phyloP scores from a whole-genome alignment of 2,329 filamentous ascomycete species.

The Oidium heveae region DNA sequence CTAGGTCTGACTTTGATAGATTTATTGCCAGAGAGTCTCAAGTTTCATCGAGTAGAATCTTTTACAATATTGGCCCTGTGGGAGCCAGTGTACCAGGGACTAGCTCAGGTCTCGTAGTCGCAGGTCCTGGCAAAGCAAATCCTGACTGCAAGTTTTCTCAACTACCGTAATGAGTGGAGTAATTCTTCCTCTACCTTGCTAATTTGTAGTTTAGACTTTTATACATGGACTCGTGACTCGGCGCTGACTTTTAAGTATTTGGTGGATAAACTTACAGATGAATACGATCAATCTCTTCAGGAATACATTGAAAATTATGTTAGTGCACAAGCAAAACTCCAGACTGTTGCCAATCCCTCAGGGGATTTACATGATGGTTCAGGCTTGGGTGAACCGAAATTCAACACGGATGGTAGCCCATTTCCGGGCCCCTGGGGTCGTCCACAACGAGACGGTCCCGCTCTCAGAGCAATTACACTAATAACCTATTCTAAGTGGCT shows the following conservation, averaged over 20 bases:
- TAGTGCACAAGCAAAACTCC: constrained; percentile 32
- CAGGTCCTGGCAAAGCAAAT: constrained; percentile 25
- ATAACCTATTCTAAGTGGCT: constrained; percentile 51
- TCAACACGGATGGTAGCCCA: constrained; percentile 33
- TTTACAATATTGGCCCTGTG: constrained; percentile 32
- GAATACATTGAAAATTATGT: constrained; percentile 40
- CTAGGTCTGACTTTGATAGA: constrained; percentile 18
- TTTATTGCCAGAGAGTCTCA: constrained; percentile 27
- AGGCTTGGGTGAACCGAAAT: constrained; percentile 50
- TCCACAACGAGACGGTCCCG: constrained; percentile 57
- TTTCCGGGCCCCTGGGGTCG: constrained; percentile 49
- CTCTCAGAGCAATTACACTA: constrained; percentile 48
- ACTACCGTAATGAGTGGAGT: background rate
- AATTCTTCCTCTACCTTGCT: background rate
- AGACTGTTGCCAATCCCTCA: constrained; percentile 30
- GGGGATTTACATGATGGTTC: constrained; percentile 17
- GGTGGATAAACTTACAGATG: constrained; percentile 35
- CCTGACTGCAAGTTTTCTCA: constrained; percentile 24
- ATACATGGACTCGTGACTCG: constrained; percentile 55
- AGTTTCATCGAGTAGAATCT: constrained; percentile 24
- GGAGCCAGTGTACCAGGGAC: constrained; percentile 25
- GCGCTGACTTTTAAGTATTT: constrained; percentile 44
- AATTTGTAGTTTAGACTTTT: constrained; percentile 32
- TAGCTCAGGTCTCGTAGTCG: constrained; percentile 26
- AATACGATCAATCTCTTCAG: constrained; percentile 23